Conservation (phyloP, 371 early-diverging fungal genomes). For the Mucor piriformis region DNA sequence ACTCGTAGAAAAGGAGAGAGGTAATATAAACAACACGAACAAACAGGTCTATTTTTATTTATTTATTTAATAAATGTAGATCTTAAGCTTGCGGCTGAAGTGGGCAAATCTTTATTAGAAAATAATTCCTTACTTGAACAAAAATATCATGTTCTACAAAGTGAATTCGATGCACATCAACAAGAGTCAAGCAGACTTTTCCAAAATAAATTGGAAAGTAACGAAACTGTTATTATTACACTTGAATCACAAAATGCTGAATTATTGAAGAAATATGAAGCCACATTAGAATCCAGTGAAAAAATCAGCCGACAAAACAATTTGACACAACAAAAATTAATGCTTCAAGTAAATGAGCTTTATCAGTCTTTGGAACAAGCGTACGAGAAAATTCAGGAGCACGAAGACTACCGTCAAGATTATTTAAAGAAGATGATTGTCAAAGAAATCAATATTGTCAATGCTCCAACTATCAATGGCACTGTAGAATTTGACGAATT, state of each 20-base stretch:
- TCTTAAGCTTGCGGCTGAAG: constrained; percentile 47
- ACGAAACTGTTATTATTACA: constrained; percentile 10
- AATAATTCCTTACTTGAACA: constrained; percentile 41
- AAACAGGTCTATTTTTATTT: not conserved
- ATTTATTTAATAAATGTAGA: constrained; percentile 22
- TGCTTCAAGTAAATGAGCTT: constrained; percentile 6
- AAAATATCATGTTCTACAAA: constrained; percentile 35
- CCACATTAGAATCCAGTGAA: constrained; percentile 4
- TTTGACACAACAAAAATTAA: not conserved
- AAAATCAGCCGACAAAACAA: constrained; percentile 1
- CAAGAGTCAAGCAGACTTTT: not conserved
- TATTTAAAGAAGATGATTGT: not conserved
- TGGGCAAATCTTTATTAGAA: constrained; percentile 51
- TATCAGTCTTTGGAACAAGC: constrained; percentile 12
- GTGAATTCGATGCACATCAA: constrained; percentile 4
- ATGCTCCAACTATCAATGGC: not conserved
- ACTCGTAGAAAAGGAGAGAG: constrained; percentile 36
- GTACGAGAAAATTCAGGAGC: constrained; percentile 11
- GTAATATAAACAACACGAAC: constrained; percentile 8
- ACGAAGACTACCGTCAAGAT: constrained; percentile 12
- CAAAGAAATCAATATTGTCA: not conserved
- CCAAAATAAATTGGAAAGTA: not conserved
- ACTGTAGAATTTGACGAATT: constrained; percentile 2
- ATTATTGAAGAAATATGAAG: constrained; percentile 11
- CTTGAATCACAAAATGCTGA: constrained; percentile 24